These are phyloP conservation scores for Porodaedalea pini DNA, from an alignment of 1,284 basidiomycete species.

Conservation along the genomic window DNA sequence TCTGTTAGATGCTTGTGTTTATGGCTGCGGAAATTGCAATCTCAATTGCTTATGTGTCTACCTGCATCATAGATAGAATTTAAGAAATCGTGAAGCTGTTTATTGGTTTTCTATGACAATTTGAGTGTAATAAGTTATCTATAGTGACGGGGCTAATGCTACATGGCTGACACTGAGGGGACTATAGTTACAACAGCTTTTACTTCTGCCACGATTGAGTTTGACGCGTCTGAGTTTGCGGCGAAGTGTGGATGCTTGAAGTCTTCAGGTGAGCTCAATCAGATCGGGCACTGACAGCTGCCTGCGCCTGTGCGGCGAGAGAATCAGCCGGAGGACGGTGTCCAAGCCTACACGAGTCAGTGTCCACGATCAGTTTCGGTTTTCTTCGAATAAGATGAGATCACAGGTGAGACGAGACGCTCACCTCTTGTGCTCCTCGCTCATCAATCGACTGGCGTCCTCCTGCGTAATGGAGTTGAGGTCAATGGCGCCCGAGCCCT, in stretches of 20 bases:
- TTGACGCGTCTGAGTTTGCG: background rate
- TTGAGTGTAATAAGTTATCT: background rate
- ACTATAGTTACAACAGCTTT: no score
- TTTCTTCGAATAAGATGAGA: background rate
- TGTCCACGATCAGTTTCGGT: background rate
- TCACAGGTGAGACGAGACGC: background rate
- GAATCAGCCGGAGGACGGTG: slow-evolving; percentile 17
- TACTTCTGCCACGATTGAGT: no score
- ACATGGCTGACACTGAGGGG: background rate
- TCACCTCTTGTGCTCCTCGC: slow-evolving; percentile 15
- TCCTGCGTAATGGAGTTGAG: background rate
- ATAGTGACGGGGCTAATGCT: background rate
- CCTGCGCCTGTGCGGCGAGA: slow-evolving; percentile 19
- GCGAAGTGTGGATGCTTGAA: background rate
- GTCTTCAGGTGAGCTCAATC: background rate
- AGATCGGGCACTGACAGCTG: slow-evolving; percentile 5
- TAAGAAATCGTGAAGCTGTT: no score
- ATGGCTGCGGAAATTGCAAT: no score
- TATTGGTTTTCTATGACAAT: background rate
- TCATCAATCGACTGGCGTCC: slow-evolving; percentile 10
- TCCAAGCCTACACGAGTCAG: slow-evolving; percentile 4
- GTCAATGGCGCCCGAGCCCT: slow-evolving; percentile 4
- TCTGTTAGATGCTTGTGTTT: no score
- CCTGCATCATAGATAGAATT: no score
- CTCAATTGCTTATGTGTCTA: no score